These are phyloP conservation scores for Lasiosphaeria ovina DNA, from an alignment of 495 filamentous ascomycete genomes.

Conservation along the genomic window DNA sequence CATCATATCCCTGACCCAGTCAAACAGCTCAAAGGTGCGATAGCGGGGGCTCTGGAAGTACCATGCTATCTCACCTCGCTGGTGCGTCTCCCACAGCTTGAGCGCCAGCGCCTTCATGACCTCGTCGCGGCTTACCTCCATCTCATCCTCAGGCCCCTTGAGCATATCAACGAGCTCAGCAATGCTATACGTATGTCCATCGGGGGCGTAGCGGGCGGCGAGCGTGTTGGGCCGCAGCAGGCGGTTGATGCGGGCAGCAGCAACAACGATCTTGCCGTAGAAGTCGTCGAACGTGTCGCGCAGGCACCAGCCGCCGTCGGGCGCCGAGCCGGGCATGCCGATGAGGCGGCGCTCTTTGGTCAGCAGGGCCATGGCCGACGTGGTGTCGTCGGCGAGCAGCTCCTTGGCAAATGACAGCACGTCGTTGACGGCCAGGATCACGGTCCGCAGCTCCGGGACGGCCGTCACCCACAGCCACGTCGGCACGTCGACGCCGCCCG, in stretches of 20 bases:
- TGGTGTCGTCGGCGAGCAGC: constrained; percentile 13
- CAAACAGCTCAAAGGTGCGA: constrained; percentile 15
- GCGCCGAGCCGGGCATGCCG: constrained; percentile 14
- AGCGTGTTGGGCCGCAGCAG: constrained; percentile 4
- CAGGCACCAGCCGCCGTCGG: constrained; percentile 16
- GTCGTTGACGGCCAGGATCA: constrained; percentile 15
- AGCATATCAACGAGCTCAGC: constrained; percentile 9
- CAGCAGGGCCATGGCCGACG: constrained; percentile 8
- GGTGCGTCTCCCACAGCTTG: constrained; percentile 17
- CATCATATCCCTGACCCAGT: constrained; percentile 18
- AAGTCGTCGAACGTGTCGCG: constrained; percentile 14
- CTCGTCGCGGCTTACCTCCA: neutral
- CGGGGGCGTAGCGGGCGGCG: constrained; percentile 1
- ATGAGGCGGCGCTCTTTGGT: constrained; percentile 10
- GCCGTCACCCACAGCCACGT: constrained; percentile 12
- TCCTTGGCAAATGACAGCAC: constrained; percentile 16
- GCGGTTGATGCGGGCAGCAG: constrained; percentile 12
- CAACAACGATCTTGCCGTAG: constrained; percentile 3
- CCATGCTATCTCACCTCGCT: constrained; percentile 14
- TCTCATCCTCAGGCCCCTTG: constrained; percentile 4
- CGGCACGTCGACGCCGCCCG: constrained; percentile 9
- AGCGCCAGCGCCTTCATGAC: constrained; percentile 16
- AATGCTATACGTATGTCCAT: constrained; percentile 7
- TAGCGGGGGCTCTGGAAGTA: constrained; percentile 13
- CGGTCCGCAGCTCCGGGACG: constrained; percentile 11